Conservation (phyloP, 805 yeast species). For the Schwanniomyces vanrijiae region DNA sequence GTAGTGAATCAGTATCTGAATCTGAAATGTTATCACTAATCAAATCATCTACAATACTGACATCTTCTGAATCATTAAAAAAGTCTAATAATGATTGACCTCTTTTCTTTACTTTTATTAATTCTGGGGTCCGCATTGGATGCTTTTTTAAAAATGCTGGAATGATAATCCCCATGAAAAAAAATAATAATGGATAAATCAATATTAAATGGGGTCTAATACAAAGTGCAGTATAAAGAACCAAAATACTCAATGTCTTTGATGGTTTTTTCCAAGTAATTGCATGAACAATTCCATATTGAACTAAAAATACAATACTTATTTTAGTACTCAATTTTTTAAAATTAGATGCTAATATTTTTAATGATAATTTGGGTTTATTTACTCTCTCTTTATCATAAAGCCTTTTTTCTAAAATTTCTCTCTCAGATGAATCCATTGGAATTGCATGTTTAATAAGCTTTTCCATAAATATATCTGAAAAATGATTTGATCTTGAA, state of each 20-base stretch:
- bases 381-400: slow-evolving; percentile 44
- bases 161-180: slow-evolving; percentile 59
- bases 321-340: slow-evolving; percentile 54
- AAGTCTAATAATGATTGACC: slow-evolving; percentile 55
- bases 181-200: slow-evolving; percentile 57
- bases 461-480: slow-evolving; percentile 57
- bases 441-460: slow-evolving; percentile 51
- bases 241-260: slow-evolving; percentile 59
- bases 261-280: slow-evolving; percentile 77
- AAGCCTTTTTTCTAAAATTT: slow-evolving; percentile 39
- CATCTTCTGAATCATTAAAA: slow-evolving; percentile 28
- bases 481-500: slow-evolving; percentile 43
- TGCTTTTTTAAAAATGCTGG: slow-evolving; percentile 73
- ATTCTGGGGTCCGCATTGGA: slow-evolving; percentile 50
- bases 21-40: slow-evolving; percentile 17
- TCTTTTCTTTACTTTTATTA: slow-evolving; percentile 45
- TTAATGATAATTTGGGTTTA: slow-evolving; percentile 57
- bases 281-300: slow-evolving; percentile 58
- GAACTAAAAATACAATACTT: slow-evolving; percentile 57
- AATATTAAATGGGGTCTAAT: slow-evolving; percentile 69
- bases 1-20: slow-evolving; percentile 7
- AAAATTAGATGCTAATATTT: slow-evolving; percentile 56
- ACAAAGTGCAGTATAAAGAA: slow-evolving; percentile 65
- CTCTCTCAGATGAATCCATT: slow-evolving; percentile 48
- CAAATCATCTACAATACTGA: slow-evolving; percentile 34